Evolutionary conservation across 2,329 filamentous ascomycete species (phyloP).

Genomic region (Chrysoporthe austroafricana): DNA sequence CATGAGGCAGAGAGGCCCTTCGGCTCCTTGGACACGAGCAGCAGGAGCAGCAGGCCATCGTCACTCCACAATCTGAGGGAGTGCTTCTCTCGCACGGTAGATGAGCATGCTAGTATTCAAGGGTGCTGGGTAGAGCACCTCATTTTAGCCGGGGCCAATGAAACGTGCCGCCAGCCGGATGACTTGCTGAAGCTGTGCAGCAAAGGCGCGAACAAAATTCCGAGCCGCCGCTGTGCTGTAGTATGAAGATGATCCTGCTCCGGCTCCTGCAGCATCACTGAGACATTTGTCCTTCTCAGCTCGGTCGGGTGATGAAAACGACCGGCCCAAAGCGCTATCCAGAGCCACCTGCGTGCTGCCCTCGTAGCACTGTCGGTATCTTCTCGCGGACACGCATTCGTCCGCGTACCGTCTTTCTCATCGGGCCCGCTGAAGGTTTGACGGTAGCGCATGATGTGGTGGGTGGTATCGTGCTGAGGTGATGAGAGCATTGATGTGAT

Average conservation of each 20-base stretch:
- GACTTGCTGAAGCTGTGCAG: constrained; percentile 21
- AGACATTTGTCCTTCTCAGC: constrained; percentile 1
- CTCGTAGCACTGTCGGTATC: not conserved
- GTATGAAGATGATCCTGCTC: not conserved
- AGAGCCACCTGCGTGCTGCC: not conserved
- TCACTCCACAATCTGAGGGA: not conserved
- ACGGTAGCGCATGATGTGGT: constrained; percentile 16
- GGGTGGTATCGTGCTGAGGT: constrained; percentile 20
- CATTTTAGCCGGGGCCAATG: constrained; percentile 23
- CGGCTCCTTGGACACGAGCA: not conserved
- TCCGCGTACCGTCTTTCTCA: not conserved
- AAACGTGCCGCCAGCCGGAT: constrained; percentile 15
- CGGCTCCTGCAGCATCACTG: not conserved
- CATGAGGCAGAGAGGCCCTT: not conserved
- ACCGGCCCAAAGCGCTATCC: not conserved
- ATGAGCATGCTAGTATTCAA: constrained; percentile 1
- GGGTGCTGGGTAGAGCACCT: not conserved
- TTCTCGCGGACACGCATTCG: not conserved
- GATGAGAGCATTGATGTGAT: constrained; percentile 18
- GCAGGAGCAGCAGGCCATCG: not conserved
- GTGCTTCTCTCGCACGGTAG: not conserved
- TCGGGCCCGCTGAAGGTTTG: constrained; percentile 1
- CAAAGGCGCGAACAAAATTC: constrained; percentile 23
- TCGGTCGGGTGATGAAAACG: not conserved
- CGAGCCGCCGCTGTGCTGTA: not conserved